Evolutionary conservation across 2,329 filamentous ascomycete genomes (phyloP), one percentile per base, ranked within the genome.

Genomic region (Penicillium decumbens): DNA sequence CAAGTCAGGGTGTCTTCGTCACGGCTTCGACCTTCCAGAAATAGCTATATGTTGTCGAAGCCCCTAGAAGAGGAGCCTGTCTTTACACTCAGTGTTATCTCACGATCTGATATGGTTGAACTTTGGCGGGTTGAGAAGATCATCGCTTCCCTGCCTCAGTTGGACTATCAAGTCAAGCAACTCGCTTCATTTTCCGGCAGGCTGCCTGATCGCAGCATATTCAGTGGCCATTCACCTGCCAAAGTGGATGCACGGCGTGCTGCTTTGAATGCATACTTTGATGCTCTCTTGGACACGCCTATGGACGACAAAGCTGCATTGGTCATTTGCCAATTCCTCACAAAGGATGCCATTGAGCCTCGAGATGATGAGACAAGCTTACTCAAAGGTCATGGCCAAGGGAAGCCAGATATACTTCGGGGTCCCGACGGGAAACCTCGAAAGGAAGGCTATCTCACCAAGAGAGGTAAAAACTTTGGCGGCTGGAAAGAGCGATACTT

Each of bases 391-490:
- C 63, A 59, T 56, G 52, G 61, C 37, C 62, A 69, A 49, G 39
- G 49, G 43, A 66, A 69, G 49, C 55, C 59, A 15, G 64, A 67
- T 20, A 59, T 69, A 32, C 57, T 62, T 49, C 69, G 75, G 3
- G 81, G 83, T 0, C 77, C 82, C 5, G 82, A 85, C 60, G 82
- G 83, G 3, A 82, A 84, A 42, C 83, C 86, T 7, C 78, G 84
- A 51, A 89, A 89, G 64, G 91, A 85, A 65, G 93, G 93, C 7
- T 98, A 97, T 69, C 75, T 98, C 43, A 97, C 93, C 1, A 98
- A 98, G 75, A 83, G 88, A 59, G 93, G 93, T 42, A 98, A 98
- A 77, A 97, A 97, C 64, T 98, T 98, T 72, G 93, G 93, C 44
- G 93, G 93, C 42, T 98, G 93, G 93, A 98, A 98, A 72, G 91